phyloP scores from a whole-genome alignment of 805 yeast species.

The Wickerhamomyces rabaulensis region DNA sequence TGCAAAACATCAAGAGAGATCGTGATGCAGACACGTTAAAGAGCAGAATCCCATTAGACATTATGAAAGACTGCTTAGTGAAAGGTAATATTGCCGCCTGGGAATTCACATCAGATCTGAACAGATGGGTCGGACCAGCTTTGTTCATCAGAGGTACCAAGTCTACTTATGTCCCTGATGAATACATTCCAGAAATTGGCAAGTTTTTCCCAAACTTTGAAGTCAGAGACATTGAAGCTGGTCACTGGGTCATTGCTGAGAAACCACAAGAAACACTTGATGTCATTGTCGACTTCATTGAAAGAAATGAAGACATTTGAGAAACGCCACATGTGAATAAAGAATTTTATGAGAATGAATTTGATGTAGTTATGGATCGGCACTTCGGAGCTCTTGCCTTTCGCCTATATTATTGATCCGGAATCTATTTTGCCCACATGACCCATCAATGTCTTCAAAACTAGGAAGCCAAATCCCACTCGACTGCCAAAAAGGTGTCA shows the following conservation, averaged over 20 bases:
- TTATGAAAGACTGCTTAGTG: slow-evolving; percentile 61
- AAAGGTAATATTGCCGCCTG: slow-evolving; percentile 66
- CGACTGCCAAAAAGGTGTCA: background rate
- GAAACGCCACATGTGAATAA: background rate
- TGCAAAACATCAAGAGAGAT: slow-evolving; percentile 58
- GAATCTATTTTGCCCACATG: no score
- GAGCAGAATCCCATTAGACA: slow-evolving; percentile 58
- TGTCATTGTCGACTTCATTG: slow-evolving; percentile 57
- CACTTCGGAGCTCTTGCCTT: no score
- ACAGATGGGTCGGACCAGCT: slow-evolving; percentile 65
- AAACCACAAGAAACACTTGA: slow-evolving; percentile 73
- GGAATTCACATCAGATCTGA: slow-evolving; percentile 56
- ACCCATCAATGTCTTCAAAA: no score
- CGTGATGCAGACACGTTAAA: slow-evolving; percentile 28
- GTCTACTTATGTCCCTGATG: slow-evolving; percentile 80
- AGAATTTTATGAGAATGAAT: no score
- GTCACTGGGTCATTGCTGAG: slow-evolving; percentile 92
- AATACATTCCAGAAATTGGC: slow-evolving; percentile 67
- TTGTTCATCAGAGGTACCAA: slow-evolving; percentile 75
- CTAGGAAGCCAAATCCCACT: no score
- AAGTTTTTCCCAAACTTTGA: slow-evolving; percentile 74
- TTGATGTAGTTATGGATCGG: no score
- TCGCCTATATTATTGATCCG: no score
- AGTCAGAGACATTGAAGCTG: slow-evolving; percentile 69
- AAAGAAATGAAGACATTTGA: slow-evolving; percentile 32